Percentiles rank a stretch among this genome's conserved stretches.
phyloP scores from a whole-genome alignment of 805 yeast species.

The Blastobotrys muscicola region DNA sequence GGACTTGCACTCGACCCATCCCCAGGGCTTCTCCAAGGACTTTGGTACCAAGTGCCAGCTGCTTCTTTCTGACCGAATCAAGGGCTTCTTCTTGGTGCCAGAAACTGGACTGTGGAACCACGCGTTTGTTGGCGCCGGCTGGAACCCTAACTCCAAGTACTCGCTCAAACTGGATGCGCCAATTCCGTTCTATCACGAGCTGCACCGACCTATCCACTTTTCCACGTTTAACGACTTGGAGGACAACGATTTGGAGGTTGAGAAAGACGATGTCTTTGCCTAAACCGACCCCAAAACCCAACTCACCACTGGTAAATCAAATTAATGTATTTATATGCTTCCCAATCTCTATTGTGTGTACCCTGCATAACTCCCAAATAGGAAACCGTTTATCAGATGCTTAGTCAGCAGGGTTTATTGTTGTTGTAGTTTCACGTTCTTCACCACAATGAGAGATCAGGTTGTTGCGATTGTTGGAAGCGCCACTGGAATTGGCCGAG shows the following conservation, averaged over 20 bases:
- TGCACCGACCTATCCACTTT: conserved; percentile 86
- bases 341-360: neutral
- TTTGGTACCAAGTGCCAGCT: conserved; percentile 60
- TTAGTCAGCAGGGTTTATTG: neutral
- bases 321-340: neutral
- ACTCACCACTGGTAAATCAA: too few species aligned
- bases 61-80: conserved; percentile 59
- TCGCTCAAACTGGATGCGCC: conserved; percentile 72
- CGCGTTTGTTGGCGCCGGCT: conserved; percentile 77
- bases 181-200: conserved; percentile 68
- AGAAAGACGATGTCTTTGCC: conserved; percentile 55
- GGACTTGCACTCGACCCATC: conserved; percentile 45
- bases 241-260: conserved; percentile 37
- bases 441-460: neutral
- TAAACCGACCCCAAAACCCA: conserved; percentile 17
- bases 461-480: conserved; percentile 18
- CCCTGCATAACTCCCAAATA: neutral
- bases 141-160: conserved; percentile 53
- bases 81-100: conserved; percentile 84
- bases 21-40: conserved; percentile 55
- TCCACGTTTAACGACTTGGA: conserved; percentile 57
- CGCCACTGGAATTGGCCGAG: conserved; percentile 21
- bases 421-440: neutral
- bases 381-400: neutral
- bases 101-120: conserved; percentile 82